Conservation (phyloP, 2,329 filamentous ascomycete genomes). For the Colletotrichum scovillei region DNA sequence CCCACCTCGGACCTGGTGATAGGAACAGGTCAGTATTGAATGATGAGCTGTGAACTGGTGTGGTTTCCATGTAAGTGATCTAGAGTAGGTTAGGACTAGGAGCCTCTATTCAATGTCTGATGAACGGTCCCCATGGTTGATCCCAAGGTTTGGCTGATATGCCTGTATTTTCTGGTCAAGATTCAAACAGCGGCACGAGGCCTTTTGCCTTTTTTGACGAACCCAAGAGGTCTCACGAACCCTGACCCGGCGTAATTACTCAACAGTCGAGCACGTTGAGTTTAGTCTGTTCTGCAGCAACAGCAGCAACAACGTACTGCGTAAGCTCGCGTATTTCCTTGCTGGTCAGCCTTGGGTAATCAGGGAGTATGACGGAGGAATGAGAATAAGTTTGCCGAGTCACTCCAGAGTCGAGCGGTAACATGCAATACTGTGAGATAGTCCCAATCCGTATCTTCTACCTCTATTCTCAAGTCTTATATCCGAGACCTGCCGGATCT, state of each 20-base stretch:
- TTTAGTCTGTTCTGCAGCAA: neutral
- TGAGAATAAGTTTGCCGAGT: neutral
- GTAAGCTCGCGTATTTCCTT: neutral
- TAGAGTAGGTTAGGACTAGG: neutral
- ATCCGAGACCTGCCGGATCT: conserved; percentile 10
- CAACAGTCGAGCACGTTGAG: neutral
- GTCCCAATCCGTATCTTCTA: neutral
- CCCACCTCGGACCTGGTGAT: conserved; percentile 12
- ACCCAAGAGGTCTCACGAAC: neutral
- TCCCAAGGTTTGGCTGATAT: neutral
- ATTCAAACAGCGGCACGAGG: neutral
- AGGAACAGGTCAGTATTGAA: neutral
- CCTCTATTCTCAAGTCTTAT: neutral
- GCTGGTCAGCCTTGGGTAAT: neutral
- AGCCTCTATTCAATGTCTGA: neutral
- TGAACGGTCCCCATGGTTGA: neutral
- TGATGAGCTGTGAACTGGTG: neutral
- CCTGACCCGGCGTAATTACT: neutral
- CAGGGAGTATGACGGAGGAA: neutral
- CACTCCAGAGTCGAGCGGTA: neutral
- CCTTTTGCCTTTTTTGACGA: conserved; percentile 4
- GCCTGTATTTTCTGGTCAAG: neutral
- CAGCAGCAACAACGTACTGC: neutral
- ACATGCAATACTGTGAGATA: neutral
- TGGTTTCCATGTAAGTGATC: neutral